Evolutionary conservation across 371 early-diverging fungal genomes (phyloP).

Genomic region (Saksenaea oblongispora): DNA sequence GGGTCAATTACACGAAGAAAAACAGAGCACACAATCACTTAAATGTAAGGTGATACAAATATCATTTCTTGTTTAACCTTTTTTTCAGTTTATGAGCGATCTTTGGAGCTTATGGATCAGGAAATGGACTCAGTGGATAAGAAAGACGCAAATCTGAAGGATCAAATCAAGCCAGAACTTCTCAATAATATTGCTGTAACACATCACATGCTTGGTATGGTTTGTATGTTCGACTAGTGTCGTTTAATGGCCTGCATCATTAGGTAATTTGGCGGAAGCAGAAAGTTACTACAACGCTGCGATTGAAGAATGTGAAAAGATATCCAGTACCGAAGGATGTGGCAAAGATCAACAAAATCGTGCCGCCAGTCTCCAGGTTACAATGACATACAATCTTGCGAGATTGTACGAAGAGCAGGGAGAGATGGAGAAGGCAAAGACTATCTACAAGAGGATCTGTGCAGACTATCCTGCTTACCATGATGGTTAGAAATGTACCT

Average conservation of each 20-base stretch:
- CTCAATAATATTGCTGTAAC: slow-evolving; percentile 83
- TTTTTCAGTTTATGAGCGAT: slow-evolving; percentile 38
- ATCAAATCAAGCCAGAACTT: slow-evolving; percentile 65
- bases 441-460: slow-evolving; percentile 65
- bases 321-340: background rate
- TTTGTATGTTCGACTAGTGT: no score
- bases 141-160: slow-evolving; percentile 14
- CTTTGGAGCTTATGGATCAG: slow-evolving; percentile 20
- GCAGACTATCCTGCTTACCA: slow-evolving; percentile 71
- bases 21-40: slow-evolving; percentile 48
- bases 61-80: slow-evolving; percentile 13
- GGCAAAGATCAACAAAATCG: slow-evolving; percentile 8
- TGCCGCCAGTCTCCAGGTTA: slow-evolving; percentile 34
- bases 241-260: background rate
- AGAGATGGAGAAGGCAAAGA: slow-evolving; percentile 61
- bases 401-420: slow-evolving; percentile 74
- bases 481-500: slow-evolving; percentile 45
- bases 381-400: slow-evolving; percentile 83
- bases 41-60: slow-evolving; percentile 41
- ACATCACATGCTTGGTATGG: slow-evolving; percentile 56
- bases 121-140: slow-evolving; percentile 21
- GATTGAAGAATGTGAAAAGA: slow-evolving; percentile 34
- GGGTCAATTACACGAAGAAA: slow-evolving; percentile 64
- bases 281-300: slow-evolving; percentile 41
- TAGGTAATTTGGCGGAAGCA: slow-evolving; percentile 30